Percentiles rank a stretch among this genome's conserved stretches.
These are phyloP conservation scores for Dacryopinax spathularia DNA, from an alignment of 768 basidiomycete species.

Conservation along the genomic window DNA sequence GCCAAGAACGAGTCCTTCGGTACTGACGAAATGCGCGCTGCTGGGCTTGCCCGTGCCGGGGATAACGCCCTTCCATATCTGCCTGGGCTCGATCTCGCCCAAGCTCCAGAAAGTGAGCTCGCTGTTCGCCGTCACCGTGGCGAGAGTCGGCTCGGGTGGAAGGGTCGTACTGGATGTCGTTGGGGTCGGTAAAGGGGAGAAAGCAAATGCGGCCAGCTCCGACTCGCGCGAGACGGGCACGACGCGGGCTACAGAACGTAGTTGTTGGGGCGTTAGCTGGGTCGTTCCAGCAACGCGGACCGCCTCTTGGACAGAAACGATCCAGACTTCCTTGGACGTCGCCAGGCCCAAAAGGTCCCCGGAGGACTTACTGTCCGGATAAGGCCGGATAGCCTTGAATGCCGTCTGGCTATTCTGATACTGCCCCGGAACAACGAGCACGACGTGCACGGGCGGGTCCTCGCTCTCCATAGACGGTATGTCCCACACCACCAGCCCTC, in stretches of 20 bases:
- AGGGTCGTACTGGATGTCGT: not conserved
- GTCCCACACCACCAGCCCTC: constrained; percentile 82
- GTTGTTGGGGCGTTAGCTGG: not conserved
- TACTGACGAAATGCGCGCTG: constrained; percentile 61
- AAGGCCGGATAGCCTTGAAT: not conserved
- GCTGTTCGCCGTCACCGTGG: constrained; percentile 70
- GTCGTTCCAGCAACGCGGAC: not conserved
- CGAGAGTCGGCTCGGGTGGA: constrained; percentile 17
- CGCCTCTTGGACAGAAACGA: not conserved
- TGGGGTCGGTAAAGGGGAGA: not conserved
- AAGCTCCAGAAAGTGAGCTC: constrained; percentile 55
- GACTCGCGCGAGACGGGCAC: not conserved
- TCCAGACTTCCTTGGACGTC: not conserved
- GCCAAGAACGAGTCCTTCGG: constrained; percentile 72
- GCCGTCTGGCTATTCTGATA: not conserved
- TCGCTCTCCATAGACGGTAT: constrained; percentile 70
- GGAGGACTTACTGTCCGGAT: not conserved
- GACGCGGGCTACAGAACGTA: not conserved
- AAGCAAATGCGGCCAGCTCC: not conserved
- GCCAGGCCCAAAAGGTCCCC: not conserved
- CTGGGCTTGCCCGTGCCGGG: constrained; percentile 70
- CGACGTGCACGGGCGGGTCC: constrained; percentile 44
- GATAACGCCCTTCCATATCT: constrained; percentile 62
- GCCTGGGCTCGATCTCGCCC: constrained; percentile 15
- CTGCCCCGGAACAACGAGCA: not conserved